Conservation (phyloP, 495 filamentous ascomycete genomes). For the Tuber magnatum region DNA sequence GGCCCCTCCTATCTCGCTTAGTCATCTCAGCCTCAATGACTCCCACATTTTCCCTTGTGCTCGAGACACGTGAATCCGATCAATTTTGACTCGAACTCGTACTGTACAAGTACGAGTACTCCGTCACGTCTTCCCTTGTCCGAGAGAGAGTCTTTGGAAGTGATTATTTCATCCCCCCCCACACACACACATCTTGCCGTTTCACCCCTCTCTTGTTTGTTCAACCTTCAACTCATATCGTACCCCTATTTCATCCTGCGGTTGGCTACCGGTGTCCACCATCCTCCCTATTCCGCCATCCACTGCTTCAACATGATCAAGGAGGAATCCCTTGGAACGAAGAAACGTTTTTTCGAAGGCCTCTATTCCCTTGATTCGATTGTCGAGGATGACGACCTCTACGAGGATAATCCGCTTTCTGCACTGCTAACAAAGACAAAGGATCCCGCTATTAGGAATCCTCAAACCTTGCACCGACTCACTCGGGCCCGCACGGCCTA, state of each 20-base stretch:
- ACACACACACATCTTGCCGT: neutral
- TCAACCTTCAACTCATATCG: neutral
- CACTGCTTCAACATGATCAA: neutral
- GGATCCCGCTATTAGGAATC: constrained; percentile 11
- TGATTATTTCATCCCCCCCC: neutral
- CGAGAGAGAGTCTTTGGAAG: neutral
- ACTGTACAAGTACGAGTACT: neutral
- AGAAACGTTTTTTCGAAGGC: constrained; percentile 31
- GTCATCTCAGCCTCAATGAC: neutral
- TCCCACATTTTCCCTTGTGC: neutral
- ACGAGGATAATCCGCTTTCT: constrained; percentile 23
- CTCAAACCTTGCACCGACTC: neutral
- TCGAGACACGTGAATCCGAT: neutral
- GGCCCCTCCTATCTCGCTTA: neutral
- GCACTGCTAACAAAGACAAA: constrained; percentile 10
- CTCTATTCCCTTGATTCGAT: constrained; percentile 33
- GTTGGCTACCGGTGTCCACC: neutral
- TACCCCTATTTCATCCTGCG: neutral
- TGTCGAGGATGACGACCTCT: constrained; percentile 9
- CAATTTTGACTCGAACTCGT: neutral
- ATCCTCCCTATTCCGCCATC: neutral
- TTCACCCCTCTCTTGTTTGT: neutral
- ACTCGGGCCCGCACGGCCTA: neutral
- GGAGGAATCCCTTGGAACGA: constrained; percentile 1
- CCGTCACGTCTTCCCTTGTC: neutral